phyloP scores from a whole-genome alignment of 768 basidiomycete species.

The Agaricus sinodeliciosus region DNA sequence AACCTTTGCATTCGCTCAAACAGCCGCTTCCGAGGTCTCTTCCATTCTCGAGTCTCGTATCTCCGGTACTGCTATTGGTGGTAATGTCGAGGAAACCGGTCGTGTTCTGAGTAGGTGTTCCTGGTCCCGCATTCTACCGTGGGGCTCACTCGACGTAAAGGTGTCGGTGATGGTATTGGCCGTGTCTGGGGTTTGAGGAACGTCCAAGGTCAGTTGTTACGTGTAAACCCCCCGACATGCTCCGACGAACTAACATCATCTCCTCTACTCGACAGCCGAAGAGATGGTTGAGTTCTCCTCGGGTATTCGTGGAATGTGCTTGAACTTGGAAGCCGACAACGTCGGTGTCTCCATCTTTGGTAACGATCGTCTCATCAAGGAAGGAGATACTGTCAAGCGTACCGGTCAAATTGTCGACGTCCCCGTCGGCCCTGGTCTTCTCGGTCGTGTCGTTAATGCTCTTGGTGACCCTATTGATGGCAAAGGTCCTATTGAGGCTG shows the following conservation, averaged over 20 bases:
- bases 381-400: slow-evolving; percentile 99
- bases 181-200: slow-evolving; percentile 99
- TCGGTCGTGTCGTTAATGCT: slow-evolving; percentile 99
- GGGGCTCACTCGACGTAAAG: slow-evolving; percentile 34
- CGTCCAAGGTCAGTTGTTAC: slow-evolving; percentile 72
- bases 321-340: slow-evolving; percentile 99
- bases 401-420: slow-evolving; percentile 99
- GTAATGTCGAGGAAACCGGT: slow-evolving; percentile 98
- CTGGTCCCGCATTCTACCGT: slow-evolving; percentile 2
- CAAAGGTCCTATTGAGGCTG: slow-evolving; percentile 92
- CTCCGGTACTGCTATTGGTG: slow-evolving; percentile 82
- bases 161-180: slow-evolving; percentile 99
- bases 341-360: slow-evolving; percentile 99
- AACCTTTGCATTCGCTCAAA: slow-evolving; percentile 22
- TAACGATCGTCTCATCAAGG: slow-evolving; percentile 97
- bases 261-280: slow-evolving; percentile 54
- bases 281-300: slow-evolving; percentile 99
- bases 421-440: slow-evolving; percentile 93
- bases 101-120: slow-evolving; percentile 86
- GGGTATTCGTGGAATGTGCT: slow-evolving; percentile 99
- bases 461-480: slow-evolving; percentile 99
- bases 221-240: slow-evolving; percentile 12
- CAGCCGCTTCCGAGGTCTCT: slow-evolving; percentile 96
- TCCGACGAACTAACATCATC: slow-evolving; percentile 14
- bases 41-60: slow-evolving; percentile 99